Base-by-base conservation (phyloP, 108 stramenopile species). In the Fistulifera solaris region DNA sequence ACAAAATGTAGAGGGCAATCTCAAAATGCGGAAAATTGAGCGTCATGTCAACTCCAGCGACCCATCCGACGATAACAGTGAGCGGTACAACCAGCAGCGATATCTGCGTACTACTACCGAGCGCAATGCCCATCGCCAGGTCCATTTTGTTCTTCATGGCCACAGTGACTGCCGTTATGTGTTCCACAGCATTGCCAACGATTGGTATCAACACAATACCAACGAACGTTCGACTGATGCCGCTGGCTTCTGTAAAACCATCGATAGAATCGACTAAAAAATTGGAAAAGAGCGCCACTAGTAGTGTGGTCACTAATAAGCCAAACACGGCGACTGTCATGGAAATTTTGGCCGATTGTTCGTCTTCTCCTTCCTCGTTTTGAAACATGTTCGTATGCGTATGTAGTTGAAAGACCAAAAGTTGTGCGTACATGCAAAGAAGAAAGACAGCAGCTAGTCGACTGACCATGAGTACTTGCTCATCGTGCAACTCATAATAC, bases 71-170 rank as follows among this genome's bases (percentile, higher is more conserved):
- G n/a, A 96, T 26, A 24, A 93, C 83, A 16, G 87, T 80, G 23
- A 89, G 40, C 14, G 95, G 95, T 1, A 93, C 73, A 11, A 94
- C 92, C 71, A 91, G 94, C n/a, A 96, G 68, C 18, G 90, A 77
- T 48, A 96, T 89, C 42, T 93, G 95, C 2, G 82, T 83, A 23
- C 80, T 84, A 11, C 83, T 87, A 17, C 91, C 91, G 5, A 93
- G 73, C 22, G 94, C 92, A 51, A 96, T 84, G 21, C 88, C 93
- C 57, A 96, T 72, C 52, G 89, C 75, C 38, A 96, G 70, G 74
- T 93, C 92, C 90, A 94, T 87, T 60, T 94, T 94, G 56, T 91
- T 62, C 73, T 96, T 96, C 71, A 82, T 80, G 17, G 95, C 97
- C 16, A 96, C 94, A 1, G 89, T 81, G 31, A 98, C 82, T 17